These are phyloP conservation scores for Allomyces macrogynus DNA, from an alignment of 192 early-diverging fungal genomes.

Conservation along the genomic window DNA sequence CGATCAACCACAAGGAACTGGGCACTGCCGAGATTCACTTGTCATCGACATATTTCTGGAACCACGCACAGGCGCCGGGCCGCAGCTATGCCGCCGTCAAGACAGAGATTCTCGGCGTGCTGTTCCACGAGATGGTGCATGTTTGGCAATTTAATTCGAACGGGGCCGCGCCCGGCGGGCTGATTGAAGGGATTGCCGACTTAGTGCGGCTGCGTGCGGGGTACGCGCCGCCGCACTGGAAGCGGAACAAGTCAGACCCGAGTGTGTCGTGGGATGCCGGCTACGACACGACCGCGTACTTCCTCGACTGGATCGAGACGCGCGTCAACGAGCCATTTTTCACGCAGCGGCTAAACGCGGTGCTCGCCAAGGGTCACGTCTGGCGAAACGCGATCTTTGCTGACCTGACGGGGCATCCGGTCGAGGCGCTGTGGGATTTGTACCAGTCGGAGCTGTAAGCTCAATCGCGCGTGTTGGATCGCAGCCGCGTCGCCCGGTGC, in stretches of 20 bases:
- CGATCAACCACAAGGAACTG: not conserved
- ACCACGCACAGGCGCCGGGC: not conserved
- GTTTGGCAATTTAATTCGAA: slow-evolving; percentile 8
- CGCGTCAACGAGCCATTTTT: not conserved
- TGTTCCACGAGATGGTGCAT: slow-evolving; percentile 15
- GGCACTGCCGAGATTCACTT: slow-evolving; percentile 15
- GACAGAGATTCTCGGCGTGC: slow-evolving; percentile 3
- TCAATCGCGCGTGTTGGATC: no score
- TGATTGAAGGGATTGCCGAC: slow-evolving; percentile 22
- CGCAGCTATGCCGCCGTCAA: not conserved
- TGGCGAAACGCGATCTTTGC: no score
- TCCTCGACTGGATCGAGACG: slow-evolving; percentile 18
- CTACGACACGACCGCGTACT: slow-evolving; percentile 19
- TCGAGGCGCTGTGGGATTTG: no score
- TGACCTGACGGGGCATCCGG: no score
- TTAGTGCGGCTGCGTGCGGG: slow-evolving; percentile 14
- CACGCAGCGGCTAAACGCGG: no score
- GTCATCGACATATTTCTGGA: slow-evolving; percentile 7
- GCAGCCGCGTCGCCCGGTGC: no score
- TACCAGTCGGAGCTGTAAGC: no score
- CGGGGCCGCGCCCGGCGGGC: slow-evolving; percentile 9
- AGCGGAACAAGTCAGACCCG: not conserved
- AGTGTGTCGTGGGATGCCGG: slow-evolving; percentile 12
- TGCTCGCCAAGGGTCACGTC: no score
- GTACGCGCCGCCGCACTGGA: slow-evolving; percentile 16